These are phyloP conservation scores for Lathyrus oleraceus DNA, from an alignment of 306 rosid species.

Conservation along the genomic window DNA sequence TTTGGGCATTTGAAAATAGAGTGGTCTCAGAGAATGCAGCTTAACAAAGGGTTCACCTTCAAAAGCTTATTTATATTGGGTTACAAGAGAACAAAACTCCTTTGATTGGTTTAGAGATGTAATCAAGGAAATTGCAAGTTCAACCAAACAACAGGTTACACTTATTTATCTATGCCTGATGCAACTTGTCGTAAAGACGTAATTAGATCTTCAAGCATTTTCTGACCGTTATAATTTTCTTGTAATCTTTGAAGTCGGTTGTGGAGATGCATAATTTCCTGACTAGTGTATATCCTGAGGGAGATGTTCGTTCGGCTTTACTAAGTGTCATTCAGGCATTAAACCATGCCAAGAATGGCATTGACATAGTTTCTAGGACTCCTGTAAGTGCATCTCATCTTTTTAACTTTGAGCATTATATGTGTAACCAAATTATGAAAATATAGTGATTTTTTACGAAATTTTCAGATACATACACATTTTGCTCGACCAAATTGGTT, in stretches of 20 bases:
- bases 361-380: conserved; percentile 66
- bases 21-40: conserved; percentile 51
- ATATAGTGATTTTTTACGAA: conserved; percentile 4
- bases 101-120: conserved; percentile 89
- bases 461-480: conserved; percentile 70
- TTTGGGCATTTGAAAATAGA: conserved; percentile 54
- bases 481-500: conserved; percentile 80
- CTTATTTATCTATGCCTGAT: conserved; percentile 49
- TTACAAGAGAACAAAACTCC: conserved; percentile 86
- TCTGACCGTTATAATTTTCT: conserved; percentile 37
- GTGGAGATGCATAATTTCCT: conserved; percentile 86
- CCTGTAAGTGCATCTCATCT: conserved; percentile 56
- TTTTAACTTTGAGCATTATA: conserved; percentile 27
- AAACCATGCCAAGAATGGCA: conserved; percentile 68
- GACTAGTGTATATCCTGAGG: conserved; percentile 69
- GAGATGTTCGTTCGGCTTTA: conserved; percentile 71
- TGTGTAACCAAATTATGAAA: not conserved
- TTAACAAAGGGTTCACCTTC: conserved; percentile 49
- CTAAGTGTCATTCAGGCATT: conserved; percentile 70
- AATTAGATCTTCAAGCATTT: conserved; percentile 23
- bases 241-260: conserved; percentile 46
- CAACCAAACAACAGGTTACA: conserved; percentile 69
- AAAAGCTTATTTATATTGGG: conserved; percentile 86
- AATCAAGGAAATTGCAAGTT: conserved; percentile 60
- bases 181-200: conserved; percentile 1